Evolutionary conservation across 768 basidiomycete species (phyloP).

Genomic region (Daedaleopsis nitida): DNA sequence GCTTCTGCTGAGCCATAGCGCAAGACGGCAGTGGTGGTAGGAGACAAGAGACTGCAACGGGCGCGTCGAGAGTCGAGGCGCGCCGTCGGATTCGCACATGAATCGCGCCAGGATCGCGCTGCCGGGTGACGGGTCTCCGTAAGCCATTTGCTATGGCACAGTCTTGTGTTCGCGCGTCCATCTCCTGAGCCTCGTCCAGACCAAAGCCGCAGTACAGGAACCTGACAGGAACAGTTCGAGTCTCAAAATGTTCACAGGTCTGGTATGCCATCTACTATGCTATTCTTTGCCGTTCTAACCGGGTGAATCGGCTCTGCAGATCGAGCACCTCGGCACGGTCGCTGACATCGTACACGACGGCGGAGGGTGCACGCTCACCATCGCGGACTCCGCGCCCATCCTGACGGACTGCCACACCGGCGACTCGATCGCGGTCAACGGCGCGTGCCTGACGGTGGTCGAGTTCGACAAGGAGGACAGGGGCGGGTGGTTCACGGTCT

Average conservation of each 20-base stretch:
- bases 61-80: background rate
- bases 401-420: slow-evolving; percentile 89
- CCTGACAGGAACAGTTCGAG: background rate
- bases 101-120: no score
- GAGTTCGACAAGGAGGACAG: slow-evolving; percentile 64
- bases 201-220: background rate
- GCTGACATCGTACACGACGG: slow-evolving; percentile 60
- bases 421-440: slow-evolving; percentile 87
- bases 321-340: slow-evolving; percentile 87
- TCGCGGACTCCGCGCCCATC: slow-evolving; percentile 70
- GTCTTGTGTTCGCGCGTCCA: slow-evolving; percentile 1
- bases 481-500: slow-evolving; percentile 89
- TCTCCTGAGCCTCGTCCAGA: background rate
- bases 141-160: no score
- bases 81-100: background rate
- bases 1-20: slow-evolving; percentile 8
- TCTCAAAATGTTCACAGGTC: slow-evolving; percentile 70
- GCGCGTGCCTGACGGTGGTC: slow-evolving; percentile 88
- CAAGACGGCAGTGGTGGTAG: slow-evolving; percentile 7
- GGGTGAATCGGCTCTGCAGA: slow-evolving; percentile 47
- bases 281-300: slow-evolving; percentile 15
- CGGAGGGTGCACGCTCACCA: slow-evolving; percentile 82
- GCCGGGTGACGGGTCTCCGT: no score
- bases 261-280: slow-evolving; percentile 48
- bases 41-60: background rate